These are phyloP conservation scores for Pseudogymnoascus pannorum DNA, from an alignment of 2,329 filamentous ascomycete genomes.

Conservation along the genomic window DNA sequence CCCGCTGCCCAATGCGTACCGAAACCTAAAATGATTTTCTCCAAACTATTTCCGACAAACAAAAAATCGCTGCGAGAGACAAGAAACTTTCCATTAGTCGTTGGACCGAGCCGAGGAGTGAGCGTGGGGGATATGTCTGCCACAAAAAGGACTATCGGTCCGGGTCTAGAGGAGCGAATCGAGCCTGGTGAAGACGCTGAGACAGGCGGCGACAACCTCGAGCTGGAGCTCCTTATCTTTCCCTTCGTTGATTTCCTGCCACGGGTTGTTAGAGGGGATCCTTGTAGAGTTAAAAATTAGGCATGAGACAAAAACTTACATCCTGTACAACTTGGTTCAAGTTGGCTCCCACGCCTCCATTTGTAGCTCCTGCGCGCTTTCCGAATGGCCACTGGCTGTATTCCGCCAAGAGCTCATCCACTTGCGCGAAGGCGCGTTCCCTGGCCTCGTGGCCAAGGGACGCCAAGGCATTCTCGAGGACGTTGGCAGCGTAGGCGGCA, in stretches of 20 bases:
- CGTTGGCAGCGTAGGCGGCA: constrained; percentile 94
- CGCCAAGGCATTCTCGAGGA: constrained; percentile 93
- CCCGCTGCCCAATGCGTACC: constrained; percentile 2
- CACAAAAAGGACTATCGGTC: background rate
- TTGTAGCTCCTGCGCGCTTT: constrained; percentile 64
- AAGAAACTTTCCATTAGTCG: constrained; percentile 1
- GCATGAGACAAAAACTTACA: constrained; percentile 33
- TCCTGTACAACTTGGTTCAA: constrained; percentile 79
- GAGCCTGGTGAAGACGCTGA: constrained; percentile 95
- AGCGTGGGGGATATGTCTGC: background rate
- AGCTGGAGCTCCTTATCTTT: constrained; percentile 95
- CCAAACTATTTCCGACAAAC: background rate
- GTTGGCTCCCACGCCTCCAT: constrained; percentile 83
- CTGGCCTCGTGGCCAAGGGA: constrained; percentile 89
- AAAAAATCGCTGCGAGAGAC: constrained; percentile 2
- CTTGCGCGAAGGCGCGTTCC: constrained; percentile 92
- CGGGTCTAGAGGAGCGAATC: constrained; percentile 74
- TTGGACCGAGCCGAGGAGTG: background rate
- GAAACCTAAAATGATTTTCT: constrained; percentile 3
- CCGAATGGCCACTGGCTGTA: constrained; percentile 98
- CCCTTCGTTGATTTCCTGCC: constrained; percentile 66
- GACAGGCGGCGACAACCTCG: constrained; percentile 88
- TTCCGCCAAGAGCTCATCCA: constrained; percentile 89
- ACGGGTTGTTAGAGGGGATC: background rate
- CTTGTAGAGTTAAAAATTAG: background rate